Evolutionary conservation across 352 stramenopile species (phyloP), one percentile per base, ranked within the genome.

Genomic region (Phytopythium montanum): DNA sequence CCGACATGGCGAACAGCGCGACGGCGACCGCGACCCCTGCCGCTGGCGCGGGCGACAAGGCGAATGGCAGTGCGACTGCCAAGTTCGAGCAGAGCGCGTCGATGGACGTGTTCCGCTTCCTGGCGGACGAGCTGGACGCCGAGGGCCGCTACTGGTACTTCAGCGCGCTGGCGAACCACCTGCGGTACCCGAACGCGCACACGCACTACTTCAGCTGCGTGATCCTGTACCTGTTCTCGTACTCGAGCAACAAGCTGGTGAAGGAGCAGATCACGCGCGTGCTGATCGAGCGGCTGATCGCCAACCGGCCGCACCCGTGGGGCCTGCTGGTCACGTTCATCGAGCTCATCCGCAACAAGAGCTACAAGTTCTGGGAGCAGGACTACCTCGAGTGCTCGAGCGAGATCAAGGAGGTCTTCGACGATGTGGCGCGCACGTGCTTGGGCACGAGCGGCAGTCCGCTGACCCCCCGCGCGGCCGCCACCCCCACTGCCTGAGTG

Each of bases 191-290:
- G 36, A 99, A 99, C 70, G 98, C 89, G 71, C 97, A 99, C 81
- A 99, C 97, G 50, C 97, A 99, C 79, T 99, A 99, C 78, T 99
- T 99, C 66, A 99, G 92, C 60, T 99, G 95, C 74, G 95, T 99
- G 2, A 97, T 99, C 72, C 83, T 99, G 12, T 99, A 98, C 69
- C 75, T 99, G 21, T 99, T 99, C 69, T 98, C 93, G 59, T 97
- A 99, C 65, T 96, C 94, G 33, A 96, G 79, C 60, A 94, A 94
- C 72, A 97, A 99, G 63, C 91, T 93, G 65, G 92, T 99, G 16
- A 98, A 98, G 78, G 97, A 99, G 74, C 86, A 96, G 72, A 98
- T 99, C 49, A 99, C 97, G 41, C 87, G 97, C 56, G 97, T 99
- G 33, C 84, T 99, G 33, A 94, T 99, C 34, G 97, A 99, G 79